phyloP scores from a whole-genome alignment of 495 filamentous ascomycete species.

The Aspergillus taichungensis region DNA sequence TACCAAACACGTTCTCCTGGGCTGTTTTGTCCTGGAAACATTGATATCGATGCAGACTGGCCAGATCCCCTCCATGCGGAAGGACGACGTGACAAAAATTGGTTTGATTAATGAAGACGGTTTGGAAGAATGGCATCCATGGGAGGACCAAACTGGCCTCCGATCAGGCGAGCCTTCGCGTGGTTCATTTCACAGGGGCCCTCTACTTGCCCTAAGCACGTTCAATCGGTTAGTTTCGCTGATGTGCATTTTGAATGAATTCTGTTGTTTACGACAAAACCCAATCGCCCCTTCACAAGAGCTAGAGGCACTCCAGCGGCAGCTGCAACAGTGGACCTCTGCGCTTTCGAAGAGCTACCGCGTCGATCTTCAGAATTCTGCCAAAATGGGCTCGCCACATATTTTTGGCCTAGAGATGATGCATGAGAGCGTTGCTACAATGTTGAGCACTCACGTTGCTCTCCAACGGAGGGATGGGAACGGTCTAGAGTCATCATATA shows the following conservation, averaged over 20 bases:
- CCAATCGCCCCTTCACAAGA: slow-evolving; percentile 19
- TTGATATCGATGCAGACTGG: slow-evolving; percentile 46
- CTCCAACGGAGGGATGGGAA: slow-evolving; percentile 19
- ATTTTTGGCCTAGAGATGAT: slow-evolving; percentile 34
- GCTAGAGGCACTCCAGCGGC: slow-evolving; percentile 27
- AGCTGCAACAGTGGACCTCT: slow-evolving; percentile 29
- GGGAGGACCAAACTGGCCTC: slow-evolving; percentile 40
- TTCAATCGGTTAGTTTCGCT: slow-evolving; percentile 49
- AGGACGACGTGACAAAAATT: slow-evolving; percentile 35
- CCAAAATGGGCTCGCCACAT: slow-evolving; percentile 25
- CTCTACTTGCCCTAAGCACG: slow-evolving; percentile 48
- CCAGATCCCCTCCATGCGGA: slow-evolving; percentile 42
- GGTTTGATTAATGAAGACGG: slow-evolving; percentile 50
- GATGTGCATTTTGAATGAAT: slow-evolving; percentile 35
- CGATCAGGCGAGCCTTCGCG: slow-evolving; percentile 25
- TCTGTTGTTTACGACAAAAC: slow-evolving; percentile 24
- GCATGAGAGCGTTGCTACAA: slow-evolving; percentile 24
- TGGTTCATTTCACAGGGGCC: slow-evolving; percentile 36
- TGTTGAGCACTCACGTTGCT: slow-evolving; percentile 24
- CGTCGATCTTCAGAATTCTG: slow-evolving; percentile 21
- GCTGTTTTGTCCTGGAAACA: slow-evolving; percentile 58
- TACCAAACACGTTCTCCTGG: slow-evolving; percentile 45
- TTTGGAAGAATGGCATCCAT: slow-evolving; percentile 64
- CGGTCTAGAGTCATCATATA: slow-evolving; percentile 15
- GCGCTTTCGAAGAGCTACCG: slow-evolving; percentile 27